phyloP scores from a whole-genome alignment of 768 basidiomycete species.

The Auricularia cornea region DNA sequence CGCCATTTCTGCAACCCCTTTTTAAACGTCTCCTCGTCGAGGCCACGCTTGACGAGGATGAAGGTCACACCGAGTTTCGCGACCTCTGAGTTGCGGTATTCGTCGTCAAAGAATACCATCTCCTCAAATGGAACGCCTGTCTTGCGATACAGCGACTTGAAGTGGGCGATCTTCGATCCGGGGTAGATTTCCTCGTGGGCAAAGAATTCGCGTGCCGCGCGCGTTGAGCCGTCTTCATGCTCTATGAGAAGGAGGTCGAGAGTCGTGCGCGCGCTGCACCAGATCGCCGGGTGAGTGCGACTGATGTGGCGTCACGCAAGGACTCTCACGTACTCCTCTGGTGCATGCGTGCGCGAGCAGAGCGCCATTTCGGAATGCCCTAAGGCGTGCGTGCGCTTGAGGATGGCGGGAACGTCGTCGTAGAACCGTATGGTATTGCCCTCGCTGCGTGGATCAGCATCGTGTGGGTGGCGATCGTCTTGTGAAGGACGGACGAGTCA shows the following conservation, averaged over 20 bases:
- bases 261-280: neutral
- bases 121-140: constrained; percentile 1
- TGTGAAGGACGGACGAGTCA: neutral
- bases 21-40: neutral
- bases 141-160: neutral
- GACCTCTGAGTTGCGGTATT: constrained; percentile 1
- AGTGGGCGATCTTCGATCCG: neutral
- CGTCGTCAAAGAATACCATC: constrained; percentile 5
- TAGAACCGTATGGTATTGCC: neutral
- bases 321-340: neutral
- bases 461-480: neutral
- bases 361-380: neutral
- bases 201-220: neutral
- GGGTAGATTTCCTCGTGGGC: neutral
- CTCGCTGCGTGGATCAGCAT: neutral
- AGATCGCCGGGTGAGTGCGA: neutral
- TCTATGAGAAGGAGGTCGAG: neutral
- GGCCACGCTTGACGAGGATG: neutral
- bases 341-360: neutral
- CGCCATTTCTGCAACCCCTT: neutral
- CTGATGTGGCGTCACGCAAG: neutral
- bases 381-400: neutral
- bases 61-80: neutral
- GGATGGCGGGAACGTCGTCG: neutral
- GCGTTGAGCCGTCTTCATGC: neutral